A percentile compares a stretch with the other conserved stretches of the same genome.
Conservation (phyloP, 129 eudicot genomes). For the Gnaphalium uliginosum region DNA sequence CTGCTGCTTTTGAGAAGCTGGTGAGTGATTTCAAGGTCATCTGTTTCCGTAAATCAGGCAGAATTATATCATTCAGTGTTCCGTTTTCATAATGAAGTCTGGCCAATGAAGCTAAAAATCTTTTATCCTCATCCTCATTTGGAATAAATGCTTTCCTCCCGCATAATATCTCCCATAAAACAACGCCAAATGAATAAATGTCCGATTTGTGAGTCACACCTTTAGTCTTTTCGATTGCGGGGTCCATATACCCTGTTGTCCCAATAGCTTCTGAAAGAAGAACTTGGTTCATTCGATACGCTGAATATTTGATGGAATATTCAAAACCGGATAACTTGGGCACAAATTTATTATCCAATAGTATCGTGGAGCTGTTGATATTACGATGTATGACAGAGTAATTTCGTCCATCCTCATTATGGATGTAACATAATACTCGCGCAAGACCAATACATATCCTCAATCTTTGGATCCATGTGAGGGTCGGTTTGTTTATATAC, state of each 20-base stretch:
- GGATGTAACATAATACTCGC: not conserved
- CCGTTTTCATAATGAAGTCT: constrained; percentile 1
- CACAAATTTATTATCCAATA: not conserved
- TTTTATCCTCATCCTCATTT: not conserved
- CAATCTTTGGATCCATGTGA: constrained; percentile 6
- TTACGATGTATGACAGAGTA: not conserved
- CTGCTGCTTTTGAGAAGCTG: not conserved
- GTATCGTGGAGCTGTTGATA: not conserved
- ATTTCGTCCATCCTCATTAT: not conserved
- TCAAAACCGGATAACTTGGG: not conserved
- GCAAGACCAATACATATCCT: not conserved
- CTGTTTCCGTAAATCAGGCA: not conserved
- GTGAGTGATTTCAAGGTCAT: not conserved
- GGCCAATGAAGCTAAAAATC: not conserved
- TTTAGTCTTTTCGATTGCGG: too few species aligned
- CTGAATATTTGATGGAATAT: not conserved
- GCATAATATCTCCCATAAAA: too few species aligned
- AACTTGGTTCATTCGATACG: not conserved
- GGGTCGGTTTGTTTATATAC: not conserved
- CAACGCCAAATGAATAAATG: too few species aligned
- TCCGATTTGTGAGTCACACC: too few species aligned
- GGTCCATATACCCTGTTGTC: not conserved
- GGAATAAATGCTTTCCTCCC: not conserved
- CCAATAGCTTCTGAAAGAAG: not conserved
- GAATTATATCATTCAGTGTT: not conserved